Percentiles rank a stretch among this genome's conserved stretches.
Evolutionary conservation across 495 filamentous ascomycete species (phyloP).

Genomic region (Hypoxylon lienhwacheense): DNA sequence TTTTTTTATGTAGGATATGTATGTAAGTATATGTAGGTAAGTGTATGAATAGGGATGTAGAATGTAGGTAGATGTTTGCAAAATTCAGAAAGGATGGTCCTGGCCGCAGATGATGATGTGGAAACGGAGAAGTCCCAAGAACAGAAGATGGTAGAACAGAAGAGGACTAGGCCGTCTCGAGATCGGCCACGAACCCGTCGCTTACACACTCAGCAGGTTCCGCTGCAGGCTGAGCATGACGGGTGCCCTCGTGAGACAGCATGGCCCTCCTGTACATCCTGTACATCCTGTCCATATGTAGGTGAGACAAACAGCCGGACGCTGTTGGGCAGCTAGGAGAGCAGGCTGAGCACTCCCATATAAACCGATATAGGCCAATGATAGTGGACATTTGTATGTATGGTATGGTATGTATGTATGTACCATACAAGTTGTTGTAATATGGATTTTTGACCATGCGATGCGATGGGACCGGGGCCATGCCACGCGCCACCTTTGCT

Average conservation of each 20-base stretch:
- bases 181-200: slow-evolving; percentile 7
- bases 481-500: slow-evolving; percentile 30
- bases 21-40: too few species aligned
- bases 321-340: slow-evolving; percentile 26
- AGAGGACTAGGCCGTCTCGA: slow-evolving; percentile 4
- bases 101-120: too few species aligned
- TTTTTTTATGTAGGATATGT: too few species aligned
- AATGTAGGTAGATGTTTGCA: too few species aligned
- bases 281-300: too few species aligned
- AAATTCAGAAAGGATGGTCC: too few species aligned
- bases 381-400: too few species aligned
- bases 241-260: slow-evolving; percentile 33
- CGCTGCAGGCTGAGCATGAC: slow-evolving; percentile 33
- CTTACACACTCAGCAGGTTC: slow-evolving; percentile 32
- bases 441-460: slow-evolving; percentile 19
- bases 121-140: too few species aligned
- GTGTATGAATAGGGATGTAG: too few species aligned
- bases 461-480: slow-evolving; percentile 20
- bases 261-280: slow-evolving; percentile 15
- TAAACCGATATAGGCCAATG: background rate
- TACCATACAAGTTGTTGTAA: background rate
- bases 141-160: too few species aligned
- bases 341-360: slow-evolving; percentile 21
- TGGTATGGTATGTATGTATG: background rate
- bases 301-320: slow-evolving; percentile 27